Evolutionary conservation across 331 rosid species (phyloP).

Genomic region (Pyrus hybrid): DNA sequence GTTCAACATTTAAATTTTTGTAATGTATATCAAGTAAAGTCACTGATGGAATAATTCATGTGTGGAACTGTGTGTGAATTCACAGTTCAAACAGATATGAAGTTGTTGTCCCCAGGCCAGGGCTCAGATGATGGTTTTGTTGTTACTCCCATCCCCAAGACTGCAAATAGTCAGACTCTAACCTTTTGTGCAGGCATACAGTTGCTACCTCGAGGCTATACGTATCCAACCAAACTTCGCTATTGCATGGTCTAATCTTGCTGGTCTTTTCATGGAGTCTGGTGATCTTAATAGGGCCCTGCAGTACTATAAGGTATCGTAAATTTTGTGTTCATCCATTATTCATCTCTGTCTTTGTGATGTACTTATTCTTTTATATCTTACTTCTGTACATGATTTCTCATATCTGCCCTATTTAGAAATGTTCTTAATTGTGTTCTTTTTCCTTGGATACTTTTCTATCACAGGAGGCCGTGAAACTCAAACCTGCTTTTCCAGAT

Average conservation of each 20-base stretch:
- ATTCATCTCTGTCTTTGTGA: background rate
- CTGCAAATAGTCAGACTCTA: constrained; percentile 92
- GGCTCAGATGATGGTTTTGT: constrained; percentile 93
- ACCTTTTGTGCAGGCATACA: constrained; percentile 97
- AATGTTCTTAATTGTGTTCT: background rate
- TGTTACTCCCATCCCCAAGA: constrained; percentile 76
- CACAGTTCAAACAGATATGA: constrained; percentile 63
- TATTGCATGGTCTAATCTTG: constrained; percentile 99
- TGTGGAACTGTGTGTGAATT: constrained; percentile 74
- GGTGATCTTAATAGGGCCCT: constrained; percentile 95
- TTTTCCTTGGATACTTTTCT: background rate
- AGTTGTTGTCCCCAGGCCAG: constrained; percentile 76
- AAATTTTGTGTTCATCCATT: background rate
- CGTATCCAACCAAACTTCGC: constrained; percentile 96
- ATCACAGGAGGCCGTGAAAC: constrained; percentile 93
- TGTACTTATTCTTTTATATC: background rate
- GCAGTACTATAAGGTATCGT: constrained; percentile 78
- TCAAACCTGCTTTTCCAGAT: constrained; percentile 95
- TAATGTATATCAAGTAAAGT: constrained; percentile 44
- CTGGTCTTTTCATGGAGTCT: constrained; percentile 98
- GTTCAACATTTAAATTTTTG: constrained; percentile 48
- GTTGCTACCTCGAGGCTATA: constrained; percentile 95
- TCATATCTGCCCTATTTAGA: background rate
- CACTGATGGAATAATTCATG: constrained; percentile 80
- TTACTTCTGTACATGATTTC: background rate